These are phyloP conservation scores for Fusarium musae DNA, from an alignment of 2,329 filamentous ascomycete genomes.

Conservation along the genomic window DNA sequence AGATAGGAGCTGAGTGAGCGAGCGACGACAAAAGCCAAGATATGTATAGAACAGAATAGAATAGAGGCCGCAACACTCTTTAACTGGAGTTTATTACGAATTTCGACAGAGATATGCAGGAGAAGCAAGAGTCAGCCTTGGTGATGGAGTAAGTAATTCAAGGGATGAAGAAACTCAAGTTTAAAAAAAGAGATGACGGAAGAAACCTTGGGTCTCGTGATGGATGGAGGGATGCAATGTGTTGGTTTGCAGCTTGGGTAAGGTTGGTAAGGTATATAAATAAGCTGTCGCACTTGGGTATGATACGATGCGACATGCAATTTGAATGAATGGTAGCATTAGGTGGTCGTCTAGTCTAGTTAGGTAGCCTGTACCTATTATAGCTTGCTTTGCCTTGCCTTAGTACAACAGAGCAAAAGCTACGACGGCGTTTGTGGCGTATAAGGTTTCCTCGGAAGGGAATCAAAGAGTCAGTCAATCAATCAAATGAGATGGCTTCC, in stretches of 20 bases:
- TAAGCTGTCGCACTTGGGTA: slow-evolving; percentile 1
- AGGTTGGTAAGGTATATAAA: neutral
- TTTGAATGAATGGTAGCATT: neutral
- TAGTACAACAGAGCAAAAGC: neutral
- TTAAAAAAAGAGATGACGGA: neutral
- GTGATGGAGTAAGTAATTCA: neutral
- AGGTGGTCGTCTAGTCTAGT: neutral
- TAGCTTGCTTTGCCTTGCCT: neutral
- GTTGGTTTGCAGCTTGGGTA: neutral
- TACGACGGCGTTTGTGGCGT: slow-evolving; percentile 19
- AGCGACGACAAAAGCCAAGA: neutral
- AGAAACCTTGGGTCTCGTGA: slow-evolving; percentile 7
- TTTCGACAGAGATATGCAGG: neutral
- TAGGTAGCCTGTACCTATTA: neutral
- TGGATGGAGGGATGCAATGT: neutral
- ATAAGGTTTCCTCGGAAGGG: slow-evolving; percentile 7
- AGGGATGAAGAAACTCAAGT: neutral
- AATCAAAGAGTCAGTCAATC: neutral
- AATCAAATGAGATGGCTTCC: neutral
- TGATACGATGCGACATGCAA: slow-evolving; percentile 16
- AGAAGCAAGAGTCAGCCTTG: neutral
- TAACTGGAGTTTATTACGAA: slow-evolving; percentile 14
- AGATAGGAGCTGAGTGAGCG: neutral
- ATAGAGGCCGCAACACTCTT: neutral
- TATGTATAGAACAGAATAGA: no score